Evolutionary conservation across 2,329 filamentous ascomycete genomes (phyloP), one percentile per base, ranked within the genome.

Genomic region (Pseudogymnoascus sp.): DNA sequence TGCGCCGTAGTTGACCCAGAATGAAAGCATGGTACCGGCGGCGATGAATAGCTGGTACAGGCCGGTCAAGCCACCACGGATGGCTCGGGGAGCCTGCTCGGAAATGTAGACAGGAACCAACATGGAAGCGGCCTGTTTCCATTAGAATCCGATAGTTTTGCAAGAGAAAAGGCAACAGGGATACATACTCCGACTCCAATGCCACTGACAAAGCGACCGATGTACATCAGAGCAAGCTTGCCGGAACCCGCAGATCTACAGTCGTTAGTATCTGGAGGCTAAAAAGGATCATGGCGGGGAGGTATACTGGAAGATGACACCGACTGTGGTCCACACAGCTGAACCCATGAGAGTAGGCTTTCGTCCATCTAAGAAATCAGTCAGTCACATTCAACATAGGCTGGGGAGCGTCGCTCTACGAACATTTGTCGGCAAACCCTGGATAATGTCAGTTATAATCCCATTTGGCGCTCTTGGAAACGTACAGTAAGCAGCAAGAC

Each of bases 181-280:
- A 68, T 70, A 51, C 69, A 71, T 72, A 17, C 78, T 2, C 48
- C 48, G 29, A 55, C 60, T 41, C 79, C 80, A 5, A 82, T 67
- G 8, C 80, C 80, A 27, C 77, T 73, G 21, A 81, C 66, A 59
- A 82, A 83, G 70, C 87, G 79, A 58, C 87, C 87, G 64, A 87
- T 77, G 68, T 88, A 90, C 77, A 90, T 86, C 67, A 80, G 76
- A 10, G 80, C 76, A 36, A 90, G 73, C 58, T 81, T 79, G 4
- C 86, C 87, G 25, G 77, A 78, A n/a, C 84, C 83, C 6, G 80
- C 77, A 58, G 84, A 15, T 15, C 48, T 55, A 10, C 21, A 4
- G 1, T 21, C 29, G 12, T 55, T 55, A 55, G 48, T 55, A 55
- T 55, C 29, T 33, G 29, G 15, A 33, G 29, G 9, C 5, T 21